phyloP scores from a whole-genome alignment of 2,329 filamentous ascomycete genomes.

The Nannizziopsis arthrosporioides region DNA sequence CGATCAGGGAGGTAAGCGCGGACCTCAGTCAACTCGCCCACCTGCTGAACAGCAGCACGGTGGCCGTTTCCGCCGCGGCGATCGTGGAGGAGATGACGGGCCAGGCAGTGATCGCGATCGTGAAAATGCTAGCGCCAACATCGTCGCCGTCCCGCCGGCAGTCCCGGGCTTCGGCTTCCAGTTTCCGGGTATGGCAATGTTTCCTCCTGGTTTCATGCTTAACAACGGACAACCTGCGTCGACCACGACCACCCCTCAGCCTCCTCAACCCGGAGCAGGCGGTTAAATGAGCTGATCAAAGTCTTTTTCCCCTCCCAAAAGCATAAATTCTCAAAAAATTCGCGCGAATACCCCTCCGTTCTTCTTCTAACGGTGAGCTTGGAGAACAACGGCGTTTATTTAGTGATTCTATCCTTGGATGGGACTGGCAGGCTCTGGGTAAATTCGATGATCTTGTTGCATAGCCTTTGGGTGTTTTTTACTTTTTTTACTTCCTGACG shows the following conservation, averaged over 20 bases:
- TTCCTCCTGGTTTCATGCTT: slow-evolving; percentile 39
- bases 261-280: slow-evolving; percentile 26
- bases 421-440: too few relatives aligned
- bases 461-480: too few relatives aligned
- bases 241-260: slow-evolving; percentile 20
- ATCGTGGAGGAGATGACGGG: slow-evolving; percentile 14
- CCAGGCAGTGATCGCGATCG: slow-evolving; percentile 25
- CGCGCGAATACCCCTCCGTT: neutral
- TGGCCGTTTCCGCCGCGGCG: slow-evolving; percentile 22
- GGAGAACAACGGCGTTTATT: too few relatives aligned
- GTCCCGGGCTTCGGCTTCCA: slow-evolving; percentile 47
- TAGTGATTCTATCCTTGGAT: too few relatives aligned
- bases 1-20: slow-evolving; percentile 39
- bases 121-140: slow-evolving; percentile 27
- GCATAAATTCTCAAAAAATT: neutral
- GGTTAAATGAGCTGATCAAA: neutral
- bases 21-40: slow-evolving; percentile 37
- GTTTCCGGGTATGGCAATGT: slow-evolving; percentile 39
- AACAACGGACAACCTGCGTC: slow-evolving; percentile 9
- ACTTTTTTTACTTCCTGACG: too few relatives aligned
- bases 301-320: neutral
- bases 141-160: slow-evolving; percentile 42
- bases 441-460: too few relatives aligned
- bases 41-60: slow-evolving; percentile 14
- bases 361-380: too few relatives aligned